Conservation (phyloP, 2,329 filamentous ascomycete genomes). For the Monosporascus sp. region DNA sequence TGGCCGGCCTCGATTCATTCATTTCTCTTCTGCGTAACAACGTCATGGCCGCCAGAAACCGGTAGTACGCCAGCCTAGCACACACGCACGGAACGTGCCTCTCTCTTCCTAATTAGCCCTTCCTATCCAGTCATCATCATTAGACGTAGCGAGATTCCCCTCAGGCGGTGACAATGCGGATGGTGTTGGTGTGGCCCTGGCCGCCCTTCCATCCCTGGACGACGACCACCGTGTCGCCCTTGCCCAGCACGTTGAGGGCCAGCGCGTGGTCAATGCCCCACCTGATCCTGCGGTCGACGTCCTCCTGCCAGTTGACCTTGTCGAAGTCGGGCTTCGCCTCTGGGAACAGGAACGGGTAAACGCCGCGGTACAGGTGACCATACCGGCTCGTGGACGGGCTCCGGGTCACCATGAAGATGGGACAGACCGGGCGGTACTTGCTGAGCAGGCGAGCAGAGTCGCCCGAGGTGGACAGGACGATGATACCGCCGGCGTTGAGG, state of each 20-base stretch:
- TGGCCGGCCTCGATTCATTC: no score
- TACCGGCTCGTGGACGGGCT: constrained; percentile 80
- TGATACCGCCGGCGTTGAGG: constrained; percentile 91
- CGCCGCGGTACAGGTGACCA: constrained; percentile 91
- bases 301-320: constrained; percentile 94
- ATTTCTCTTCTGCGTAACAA: no score
- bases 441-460: constrained; percentile 91
- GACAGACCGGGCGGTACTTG: constrained; percentile 98
- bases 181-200: constrained; percentile 86
- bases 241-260: constrained; percentile 68
- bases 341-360: constrained; percentile 94
- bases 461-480: constrained; percentile 93
- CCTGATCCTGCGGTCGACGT: constrained; percentile 95
- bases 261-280: constrained; percentile 90
- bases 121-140: no score
- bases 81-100: no score
- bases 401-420: constrained; percentile 98
- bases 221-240: constrained; percentile 72
- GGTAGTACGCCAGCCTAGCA: no score
- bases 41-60: no score
- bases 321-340: constrained; percentile 93
- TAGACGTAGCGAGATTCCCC: no score
- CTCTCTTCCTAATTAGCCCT: no score
- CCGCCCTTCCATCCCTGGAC: constrained; percentile 90
- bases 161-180: constrained; percentile 48